Percentiles rank a stretch among this genome's conserved stretches.
These are phyloP conservation scores for Brasenia schreberi DNA, from an alignment of 164 flowering plant species.

Conservation along the genomic window DNA sequence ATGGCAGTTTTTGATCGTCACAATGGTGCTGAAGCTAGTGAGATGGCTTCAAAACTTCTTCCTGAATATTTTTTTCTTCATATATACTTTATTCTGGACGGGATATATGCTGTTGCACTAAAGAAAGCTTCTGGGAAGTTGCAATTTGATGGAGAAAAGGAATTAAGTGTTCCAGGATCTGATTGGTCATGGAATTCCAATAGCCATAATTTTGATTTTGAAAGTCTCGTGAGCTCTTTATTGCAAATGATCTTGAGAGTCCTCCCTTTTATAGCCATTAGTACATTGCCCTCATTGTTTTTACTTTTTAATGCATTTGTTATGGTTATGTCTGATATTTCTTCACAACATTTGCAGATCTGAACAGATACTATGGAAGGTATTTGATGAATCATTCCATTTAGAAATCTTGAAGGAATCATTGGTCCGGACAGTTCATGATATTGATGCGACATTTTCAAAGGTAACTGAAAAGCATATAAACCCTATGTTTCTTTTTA, in stretches of 20 bases:
- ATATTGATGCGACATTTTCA: constrained; percentile 74
- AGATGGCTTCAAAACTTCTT: constrained; percentile 82
- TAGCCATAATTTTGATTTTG: constrained; percentile 22
- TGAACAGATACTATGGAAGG: constrained; percentile 26
- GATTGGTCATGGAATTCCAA: constrained; percentile 20
- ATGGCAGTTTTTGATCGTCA: constrained; percentile 97
- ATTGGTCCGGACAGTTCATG: constrained; percentile 73
- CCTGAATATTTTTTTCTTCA: constrained; percentile 80
- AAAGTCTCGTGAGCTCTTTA: constrained; percentile 23
- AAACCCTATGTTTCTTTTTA: background rate
- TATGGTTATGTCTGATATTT: background rate
- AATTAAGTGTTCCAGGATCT: constrained; percentile 19
- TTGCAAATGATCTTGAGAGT: too few species aligned
- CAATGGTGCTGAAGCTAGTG: constrained; percentile 97
- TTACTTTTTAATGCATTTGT: background rate
- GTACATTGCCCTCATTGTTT: background rate
- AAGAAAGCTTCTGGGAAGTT: constrained; percentile 34
- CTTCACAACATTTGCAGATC: constrained; percentile 25
- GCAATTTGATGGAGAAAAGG: constrained; percentile 24
- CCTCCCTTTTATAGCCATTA: background rate
- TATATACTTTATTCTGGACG: constrained; percentile 78
- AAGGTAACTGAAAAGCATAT: constrained; percentile 32
- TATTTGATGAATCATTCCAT: constrained; percentile 50
- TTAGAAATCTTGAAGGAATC: constrained; percentile 87
- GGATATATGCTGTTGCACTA: constrained; percentile 45